Percentiles rank a stretch among this genome's conserved stretches.
Conservation (phyloP, 2,329 filamentous ascomycete genomes). For the Pseudogymnoascus sp. region DNA sequence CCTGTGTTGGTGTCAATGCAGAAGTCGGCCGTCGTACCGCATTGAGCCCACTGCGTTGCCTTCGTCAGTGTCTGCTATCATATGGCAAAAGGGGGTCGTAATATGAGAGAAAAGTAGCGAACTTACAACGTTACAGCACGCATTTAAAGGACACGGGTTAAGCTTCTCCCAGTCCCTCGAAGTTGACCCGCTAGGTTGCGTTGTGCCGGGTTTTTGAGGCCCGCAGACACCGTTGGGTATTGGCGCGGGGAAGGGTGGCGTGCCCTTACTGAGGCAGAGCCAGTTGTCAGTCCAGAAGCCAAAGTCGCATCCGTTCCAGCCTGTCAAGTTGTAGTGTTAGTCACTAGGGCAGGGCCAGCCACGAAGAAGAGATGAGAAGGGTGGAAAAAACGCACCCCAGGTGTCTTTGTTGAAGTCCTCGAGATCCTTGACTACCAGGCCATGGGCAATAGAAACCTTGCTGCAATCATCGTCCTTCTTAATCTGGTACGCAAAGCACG, state of each 20-base stretch:
- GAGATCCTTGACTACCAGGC: not conserved
- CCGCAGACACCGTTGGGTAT: not conserved
- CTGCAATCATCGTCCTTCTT: not conserved
- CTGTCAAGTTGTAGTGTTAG: not conserved
- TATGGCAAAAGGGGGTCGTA: not conserved
- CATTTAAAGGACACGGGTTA: not conserved
- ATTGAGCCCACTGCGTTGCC: constrained; percentile 30
- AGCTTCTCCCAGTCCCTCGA: not conserved
- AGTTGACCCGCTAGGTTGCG: not conserved
- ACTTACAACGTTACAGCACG: not conserved
- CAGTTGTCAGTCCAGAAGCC: not conserved
- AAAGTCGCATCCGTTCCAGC: not conserved
- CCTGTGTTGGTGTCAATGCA: constrained; percentile 23
- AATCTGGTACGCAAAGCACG: not conserved
- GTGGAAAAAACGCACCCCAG: not conserved
- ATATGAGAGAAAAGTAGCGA: too few relatives aligned
- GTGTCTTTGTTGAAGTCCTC: not conserved
- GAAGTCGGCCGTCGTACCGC: constrained; percentile 32
- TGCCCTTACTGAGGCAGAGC: not conserved
- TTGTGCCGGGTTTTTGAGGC: not conserved
- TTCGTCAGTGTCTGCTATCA: not conserved
- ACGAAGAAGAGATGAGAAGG: not conserved
- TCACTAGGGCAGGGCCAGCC: not conserved
- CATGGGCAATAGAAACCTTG: not conserved
- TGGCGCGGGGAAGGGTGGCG: not conserved